Conservation (phyloP, 164 flowering plant species). For the Macadamia integrifolia region DNA sequence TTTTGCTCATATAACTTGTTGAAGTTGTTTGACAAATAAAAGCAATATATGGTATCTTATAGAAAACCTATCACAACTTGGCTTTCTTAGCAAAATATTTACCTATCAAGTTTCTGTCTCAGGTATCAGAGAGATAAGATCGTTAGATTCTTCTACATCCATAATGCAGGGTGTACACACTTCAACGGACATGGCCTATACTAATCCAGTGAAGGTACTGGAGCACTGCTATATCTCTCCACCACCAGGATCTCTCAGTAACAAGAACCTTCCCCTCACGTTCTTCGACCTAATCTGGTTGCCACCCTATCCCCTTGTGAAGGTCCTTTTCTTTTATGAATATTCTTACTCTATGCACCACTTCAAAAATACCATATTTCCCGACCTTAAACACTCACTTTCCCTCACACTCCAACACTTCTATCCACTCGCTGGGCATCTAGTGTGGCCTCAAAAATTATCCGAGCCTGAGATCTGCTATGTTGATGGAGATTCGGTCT, state of each 20-base stretch:
- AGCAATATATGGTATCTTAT: no score
- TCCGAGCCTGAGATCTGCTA: conserved; percentile 12
- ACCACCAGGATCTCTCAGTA: neutral
- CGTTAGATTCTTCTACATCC: no score
- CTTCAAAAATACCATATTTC: conserved; percentile 9
- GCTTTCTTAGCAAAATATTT: no score
- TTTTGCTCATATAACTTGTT: no score
- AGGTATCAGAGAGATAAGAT: no score
- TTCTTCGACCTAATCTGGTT: conserved; percentile 8
- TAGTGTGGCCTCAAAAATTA: conserved; percentile 12
- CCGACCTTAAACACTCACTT: conserved; percentile 20
- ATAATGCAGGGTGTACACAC: no score
- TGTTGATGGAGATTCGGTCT: conserved; percentile 12
- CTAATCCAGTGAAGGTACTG: neutral
- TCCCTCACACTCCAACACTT: conserved; percentile 24
- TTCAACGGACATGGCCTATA: no score
- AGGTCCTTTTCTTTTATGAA: conserved; percentile 1
- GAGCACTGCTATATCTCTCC: conserved; percentile 9
- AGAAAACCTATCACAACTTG: no score
- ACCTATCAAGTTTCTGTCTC: no score
- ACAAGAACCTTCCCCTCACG: conserved; percentile 11
- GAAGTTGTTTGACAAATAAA: no score
- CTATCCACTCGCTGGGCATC: conserved; percentile 23
- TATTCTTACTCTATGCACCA: neutral
- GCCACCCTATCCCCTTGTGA: neutral